Base-by-base conservation (phyloP, 2,329 filamentous ascomycete genomes). In the Fonsecaea erecta region DNA sequence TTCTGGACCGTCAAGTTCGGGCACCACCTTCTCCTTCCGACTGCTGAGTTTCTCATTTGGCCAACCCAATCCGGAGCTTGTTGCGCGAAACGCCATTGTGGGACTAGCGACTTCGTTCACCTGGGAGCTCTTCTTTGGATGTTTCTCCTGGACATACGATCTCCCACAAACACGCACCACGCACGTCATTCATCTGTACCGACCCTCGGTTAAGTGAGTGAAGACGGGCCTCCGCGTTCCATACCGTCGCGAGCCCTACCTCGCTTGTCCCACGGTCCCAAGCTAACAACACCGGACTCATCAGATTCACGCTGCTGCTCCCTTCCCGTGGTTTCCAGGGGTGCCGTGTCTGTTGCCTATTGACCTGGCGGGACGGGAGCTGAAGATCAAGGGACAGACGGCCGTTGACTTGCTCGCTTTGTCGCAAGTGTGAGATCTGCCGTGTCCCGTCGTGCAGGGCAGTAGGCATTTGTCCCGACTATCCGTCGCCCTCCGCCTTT, bases 371-470 rank as follows among this genome's bases (percentile, higher is more conserved):
- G 43, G 43, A 48, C 43, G 18, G 43, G n/a, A 58, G 55, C 55
- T 34, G 40, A 34, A 57, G 24, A 40, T 57, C 34, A 28, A 24
- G 43, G 43, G 8, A 28, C 32, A 7, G 26, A 40, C 34, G 35
- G 35, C 26, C 34, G 11, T 46, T 18, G 26, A 58, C 55, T 51
- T 58, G 55, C 40, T 58, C 55, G 55, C 55, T 58, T 58, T 40
- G 55, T 51, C 14, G 16, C 43, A 34, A 16, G 37, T 24, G 37
- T 48, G 24, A 48, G 34, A 34, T 40, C 54, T 40, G 35, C 18
- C 34, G 35, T 57, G 54, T 26, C 16, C 37, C 35, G 35, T 30
- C 26, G 35, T 58, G 55, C 37, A 51, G 26, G n/a, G 30, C 24
- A 40, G 43, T 40, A 40, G 43, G 43, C n/a, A n/a, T 26, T 18